phyloP scores from a whole-genome alignment of 2,329 filamentous ascomycete species.

The Dactylella cylindrospora region DNA sequence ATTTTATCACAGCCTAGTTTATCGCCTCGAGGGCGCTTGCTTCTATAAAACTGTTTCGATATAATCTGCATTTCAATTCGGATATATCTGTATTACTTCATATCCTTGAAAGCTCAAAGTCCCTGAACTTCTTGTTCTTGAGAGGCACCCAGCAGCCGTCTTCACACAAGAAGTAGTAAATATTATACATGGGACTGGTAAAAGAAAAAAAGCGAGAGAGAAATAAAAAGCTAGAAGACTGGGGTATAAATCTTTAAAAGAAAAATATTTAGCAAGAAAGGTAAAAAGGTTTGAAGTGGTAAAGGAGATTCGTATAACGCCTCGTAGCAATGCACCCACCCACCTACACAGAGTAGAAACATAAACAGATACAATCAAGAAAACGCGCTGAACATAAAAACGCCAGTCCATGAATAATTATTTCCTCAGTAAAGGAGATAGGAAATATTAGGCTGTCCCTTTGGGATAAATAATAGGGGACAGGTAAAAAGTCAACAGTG shows the following conservation, averaged over 20 bases:
- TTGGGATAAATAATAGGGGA: no score
- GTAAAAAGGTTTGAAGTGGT: neutral
- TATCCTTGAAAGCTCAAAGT: no score
- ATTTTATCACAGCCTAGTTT: no score
- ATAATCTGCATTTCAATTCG: no score
- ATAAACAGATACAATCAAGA: slow-evolving; percentile 5
- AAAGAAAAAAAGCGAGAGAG: neutral
- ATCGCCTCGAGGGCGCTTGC: no score
- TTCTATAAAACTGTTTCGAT: no score
- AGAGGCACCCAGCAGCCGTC: no score
- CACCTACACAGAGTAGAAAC: neutral
- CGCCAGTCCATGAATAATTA: slow-evolving; percentile 13
- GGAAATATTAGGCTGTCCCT: slow-evolving; percentile 1
- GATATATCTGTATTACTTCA: no score
- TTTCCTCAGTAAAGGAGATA: neutral
- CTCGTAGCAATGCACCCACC: slow-evolving; percentile 7
- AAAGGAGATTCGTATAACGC: no score
- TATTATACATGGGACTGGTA: neutral
- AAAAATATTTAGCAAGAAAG: neutral
- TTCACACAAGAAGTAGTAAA: neutral
- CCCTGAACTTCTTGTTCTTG: no score
- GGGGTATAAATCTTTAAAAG: neutral
- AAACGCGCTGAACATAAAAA: no score
- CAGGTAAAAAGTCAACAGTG: neutral
- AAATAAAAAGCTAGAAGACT: no score